Conservation (phyloP, 768 basidiomycete genomes). For the Suillus tomentosus region DNA sequence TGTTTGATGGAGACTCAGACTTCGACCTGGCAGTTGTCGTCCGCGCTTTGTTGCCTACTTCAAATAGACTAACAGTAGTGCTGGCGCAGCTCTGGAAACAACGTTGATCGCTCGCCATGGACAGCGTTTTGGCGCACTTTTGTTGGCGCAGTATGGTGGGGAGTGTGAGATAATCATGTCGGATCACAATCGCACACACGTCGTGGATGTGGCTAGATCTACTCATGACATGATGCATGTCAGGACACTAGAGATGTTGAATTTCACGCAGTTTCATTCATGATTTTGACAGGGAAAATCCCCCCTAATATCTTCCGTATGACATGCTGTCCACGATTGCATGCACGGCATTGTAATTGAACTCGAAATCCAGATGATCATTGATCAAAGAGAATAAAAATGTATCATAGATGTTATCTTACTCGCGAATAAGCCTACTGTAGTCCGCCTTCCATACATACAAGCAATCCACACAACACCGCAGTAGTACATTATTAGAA, state of each 20-base stretch:
- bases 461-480: conserved; percentile 3
- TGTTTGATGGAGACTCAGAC: too few species aligned
- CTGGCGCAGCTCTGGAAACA: too few species aligned
- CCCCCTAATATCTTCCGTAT: neutral
- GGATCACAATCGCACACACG: neutral
- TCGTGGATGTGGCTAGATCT: neutral
- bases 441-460: conserved; percentile 4
- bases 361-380: neutral
- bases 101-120: neutral
- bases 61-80: too few species aligned
- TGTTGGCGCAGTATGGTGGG: neutral
- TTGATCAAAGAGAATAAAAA: neutral
- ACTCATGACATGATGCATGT: neutral
- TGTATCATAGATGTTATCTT: neutral
- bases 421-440: conserved; percentile 8
- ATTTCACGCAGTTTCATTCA: neutral
- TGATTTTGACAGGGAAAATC: neutral
- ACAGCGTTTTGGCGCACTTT: neutral
- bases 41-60: too few species aligned
- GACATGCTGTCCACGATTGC: neutral
- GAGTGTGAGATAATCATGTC: neutral
- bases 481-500: conserved; percentile 12
- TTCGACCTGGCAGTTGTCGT: too few species aligned
- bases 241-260: neutral
- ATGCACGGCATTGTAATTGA: neutral